Evolutionary conservation across 345 rosid species (phyloP).

Genomic region (Erodium maritimum): DNA sequence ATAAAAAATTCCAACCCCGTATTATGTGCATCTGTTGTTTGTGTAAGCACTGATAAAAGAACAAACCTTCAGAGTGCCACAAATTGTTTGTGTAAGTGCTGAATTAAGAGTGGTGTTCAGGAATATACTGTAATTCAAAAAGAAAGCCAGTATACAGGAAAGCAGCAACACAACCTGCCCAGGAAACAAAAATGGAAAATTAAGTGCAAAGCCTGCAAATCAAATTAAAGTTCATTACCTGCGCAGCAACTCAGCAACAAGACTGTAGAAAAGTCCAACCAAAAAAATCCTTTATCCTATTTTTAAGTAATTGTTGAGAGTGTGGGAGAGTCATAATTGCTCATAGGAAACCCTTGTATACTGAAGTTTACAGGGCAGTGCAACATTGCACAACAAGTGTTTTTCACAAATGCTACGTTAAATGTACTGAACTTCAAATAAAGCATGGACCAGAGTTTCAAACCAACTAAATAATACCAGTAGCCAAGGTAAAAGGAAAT

Average conservation of each 20-base stretch:
- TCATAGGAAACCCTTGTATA: too few relatives aligned
- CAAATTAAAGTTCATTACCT: neutral
- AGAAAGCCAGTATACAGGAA: constrained; percentile 85
- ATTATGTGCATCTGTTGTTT: too few relatives aligned
- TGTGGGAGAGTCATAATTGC: too few relatives aligned
- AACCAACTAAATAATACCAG: neutral
- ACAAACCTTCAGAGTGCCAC: constrained; percentile 91
- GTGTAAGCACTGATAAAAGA: neutral
- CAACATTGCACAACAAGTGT: neutral
- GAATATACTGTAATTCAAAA: constrained; percentile 88
- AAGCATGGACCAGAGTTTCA: neutral
- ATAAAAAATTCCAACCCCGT: too few relatives aligned
- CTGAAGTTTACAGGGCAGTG: neutral
- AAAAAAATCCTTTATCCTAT: too few relatives aligned
- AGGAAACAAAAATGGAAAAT: constrained; percentile 5
- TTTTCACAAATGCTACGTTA: too few relatives aligned
- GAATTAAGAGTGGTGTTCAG: constrained; percentile 96
- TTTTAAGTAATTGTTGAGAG: too few relatives aligned
- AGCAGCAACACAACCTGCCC: constrained; percentile 60
- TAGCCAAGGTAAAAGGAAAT: neutral
- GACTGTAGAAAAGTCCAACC: neutral
- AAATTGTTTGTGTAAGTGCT: constrained; percentile 88
- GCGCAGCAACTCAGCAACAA: neutral
- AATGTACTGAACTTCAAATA: neutral
- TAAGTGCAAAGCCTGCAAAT: neutral